Base-by-base conservation (phyloP, 495 filamentous ascomycete genomes). In the Podospora anserina region DNA sequence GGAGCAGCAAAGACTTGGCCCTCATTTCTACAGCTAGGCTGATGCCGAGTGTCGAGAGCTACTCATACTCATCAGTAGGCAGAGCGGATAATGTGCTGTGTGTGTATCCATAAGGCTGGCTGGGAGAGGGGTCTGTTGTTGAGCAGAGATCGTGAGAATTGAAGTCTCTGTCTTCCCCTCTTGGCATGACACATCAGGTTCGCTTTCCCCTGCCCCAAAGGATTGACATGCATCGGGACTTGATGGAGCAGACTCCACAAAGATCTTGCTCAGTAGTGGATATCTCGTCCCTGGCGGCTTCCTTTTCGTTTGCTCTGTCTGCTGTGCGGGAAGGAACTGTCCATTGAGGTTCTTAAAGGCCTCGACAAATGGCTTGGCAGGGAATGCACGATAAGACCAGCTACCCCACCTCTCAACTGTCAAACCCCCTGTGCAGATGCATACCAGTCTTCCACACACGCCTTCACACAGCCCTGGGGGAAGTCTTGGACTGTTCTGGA, bases 401-500 rank as follows among this genome's bases (percentile, higher is more conserved):
- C 55, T 58, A 7, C 55, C 55, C n/a, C 23, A 19, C 23, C 55
- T 58, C 55, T 20, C 55, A 58, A 7, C 55, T 58, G 39, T 49
- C 39, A 49, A 11, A 5, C 39, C 39, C 39, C 39, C 39, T 49
- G 39, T 18, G 55, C 55, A 26, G 55, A 58, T 20, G 55, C 55
- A 49, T 13, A 49, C 39, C 39, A 49, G 39, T 49, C 39, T 49
- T 49, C 39, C 39, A 49, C 15, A 16, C 39, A 49, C 15, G 39
- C 9, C 39, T 49, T 49, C 39, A 49, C 39, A 13, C 39, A 3
- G 13, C 39, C 39, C 39, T 49, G 39, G 23, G 39, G 23, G 55
- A 58, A 58, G n/a, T 58, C 55, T 58, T 11, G 16, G 55, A 58
- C 55, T 58, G 55, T 58, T 58, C 55, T 58, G 16, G 55, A 58